These are phyloP conservation scores for Auriscalpium vulgare DNA, from an alignment of 768 basidiomycete species.

Conservation along the genomic window DNA sequence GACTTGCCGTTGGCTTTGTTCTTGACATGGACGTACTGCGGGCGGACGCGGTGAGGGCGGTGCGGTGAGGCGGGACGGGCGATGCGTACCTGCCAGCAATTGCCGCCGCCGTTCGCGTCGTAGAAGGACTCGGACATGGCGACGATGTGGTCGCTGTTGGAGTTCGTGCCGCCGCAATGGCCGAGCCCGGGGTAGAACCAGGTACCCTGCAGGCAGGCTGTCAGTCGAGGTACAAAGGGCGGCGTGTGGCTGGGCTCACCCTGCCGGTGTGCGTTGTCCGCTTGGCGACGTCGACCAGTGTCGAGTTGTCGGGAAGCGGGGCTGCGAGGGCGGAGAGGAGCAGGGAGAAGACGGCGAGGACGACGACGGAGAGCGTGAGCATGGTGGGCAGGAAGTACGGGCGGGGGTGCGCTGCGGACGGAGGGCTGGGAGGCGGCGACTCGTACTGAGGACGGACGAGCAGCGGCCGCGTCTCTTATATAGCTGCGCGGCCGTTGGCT, in stretches of 20 bases:
- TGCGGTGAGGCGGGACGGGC: background rate
- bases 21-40: constrained; percentile 2
- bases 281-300: constrained; percentile 33
- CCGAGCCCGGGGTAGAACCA: constrained; percentile 11
- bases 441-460: background rate
- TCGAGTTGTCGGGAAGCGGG: constrained; percentile 33
- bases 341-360: constrained; percentile 35
- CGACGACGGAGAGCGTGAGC: constrained; percentile 20
- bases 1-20: constrained; percentile 3
- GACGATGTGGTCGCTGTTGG: background rate
- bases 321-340: constrained; percentile 36
- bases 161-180: constrained; percentile 7
- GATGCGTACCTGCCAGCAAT: constrained; percentile 9
- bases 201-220: constrained; percentile 5
- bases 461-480: constrained; percentile 2
- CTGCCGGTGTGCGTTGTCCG: constrained; percentile 46
- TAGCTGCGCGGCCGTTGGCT: constrained; percentile 10
- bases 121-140: constrained; percentile 8
- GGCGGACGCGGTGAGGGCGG: background rate
- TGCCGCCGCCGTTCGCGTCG: background rate
- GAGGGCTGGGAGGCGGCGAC: constrained; percentile 6
- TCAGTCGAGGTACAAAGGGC: constrained; percentile 2
- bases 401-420: constrained; percentile 8
- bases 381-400: background rate
- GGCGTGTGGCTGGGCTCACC: constrained; percentile 30